Evolutionary conservation across 2,329 filamentous ascomycete genomes (phyloP).

Genomic region (Ophiocordyceps camponoti-leonardi): DNA sequence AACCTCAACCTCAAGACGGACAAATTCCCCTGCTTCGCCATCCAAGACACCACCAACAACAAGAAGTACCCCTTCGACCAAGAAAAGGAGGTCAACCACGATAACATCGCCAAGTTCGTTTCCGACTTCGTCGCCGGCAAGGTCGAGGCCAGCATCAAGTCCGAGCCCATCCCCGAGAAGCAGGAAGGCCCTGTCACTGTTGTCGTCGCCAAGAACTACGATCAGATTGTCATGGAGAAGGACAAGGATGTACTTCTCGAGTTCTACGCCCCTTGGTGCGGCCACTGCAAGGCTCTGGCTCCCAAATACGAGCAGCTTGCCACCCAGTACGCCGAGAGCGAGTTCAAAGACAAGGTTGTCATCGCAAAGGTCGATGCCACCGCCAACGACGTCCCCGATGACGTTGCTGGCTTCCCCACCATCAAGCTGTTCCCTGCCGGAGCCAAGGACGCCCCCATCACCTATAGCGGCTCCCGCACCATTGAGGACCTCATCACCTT

Average conservation of each 20-base stretch:
- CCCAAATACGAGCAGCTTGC: slow-evolving; percentile 94
- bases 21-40: slow-evolving; percentile 94
- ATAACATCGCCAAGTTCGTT: slow-evolving; percentile 64
- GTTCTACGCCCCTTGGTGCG: slow-evolving; percentile 99
- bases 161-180: slow-evolving; percentile 84
- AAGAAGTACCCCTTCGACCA: slow-evolving; percentile 92
- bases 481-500: slow-evolving; percentile 85
- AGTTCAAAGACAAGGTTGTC: slow-evolving; percentile 67
- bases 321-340: slow-evolving; percentile 56
- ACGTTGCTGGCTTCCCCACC: slow-evolving; percentile 95
- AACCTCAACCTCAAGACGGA: slow-evolving; percentile 96
- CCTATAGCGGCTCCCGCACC: slow-evolving; percentile 76
- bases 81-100: slow-evolving; percentile 56
- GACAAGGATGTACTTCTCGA: slow-evolving; percentile 94
- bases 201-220: slow-evolving; percentile 86
- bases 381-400: slow-evolving; percentile 87
- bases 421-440: slow-evolving; percentile 96
- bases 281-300: slow-evolving; percentile 97
- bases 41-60: slow-evolving; percentile 91
- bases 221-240: slow-evolving; percentile 79
- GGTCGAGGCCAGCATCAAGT: slow-evolving; percentile 93
- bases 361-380: slow-evolving; percentile 98
- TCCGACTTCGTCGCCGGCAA: slow-evolving; percentile 74
- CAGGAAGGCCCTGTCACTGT: slow-evolving; percentile 80
- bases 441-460: slow-evolving; percentile 66